Base-by-base conservation (phyloP, 2,329 filamentous ascomycete species). In the Xylaria sp. region DNA sequence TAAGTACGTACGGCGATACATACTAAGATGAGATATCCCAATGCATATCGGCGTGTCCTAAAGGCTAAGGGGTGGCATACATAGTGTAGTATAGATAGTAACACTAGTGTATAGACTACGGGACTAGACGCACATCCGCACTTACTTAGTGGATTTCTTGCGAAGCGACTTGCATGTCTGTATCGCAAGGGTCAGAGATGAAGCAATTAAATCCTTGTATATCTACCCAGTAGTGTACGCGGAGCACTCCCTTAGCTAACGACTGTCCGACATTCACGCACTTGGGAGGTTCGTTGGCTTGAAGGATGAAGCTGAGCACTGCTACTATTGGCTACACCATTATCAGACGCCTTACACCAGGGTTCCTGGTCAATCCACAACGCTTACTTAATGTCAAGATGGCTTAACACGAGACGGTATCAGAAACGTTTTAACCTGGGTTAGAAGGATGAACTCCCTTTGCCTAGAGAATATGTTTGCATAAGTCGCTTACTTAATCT, bases 31-130 rank as follows among this genome's bases (percentile, higher is more conserved):
- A 63, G 65, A 66, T 69, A 68, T 52, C 1, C 15, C 39, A 31
- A 67, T 58, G 65, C 65, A 64, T 34, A 39, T 67, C 68, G 68
- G 68, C 64, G 61, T 67, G 50, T 65, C 68, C 68, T 70, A 25
- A 34, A 25, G 28, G 51, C 68, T 68, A 25, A 34, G 39, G 28
- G 51, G 41, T 51, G n/a, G 23, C 51, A 31, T 60, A 37, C 46
- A 18, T 57, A n/a, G 31, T 20, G n/a, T 56, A 25, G 50, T 44
- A 58, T 58, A 58, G 56, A 58, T 58, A 58, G 56, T 48, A 58
- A 58, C 56, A 48, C 56, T 58, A 58, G 55, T 28, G 58, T 34
- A 60, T 46, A 37, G 46, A 12, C 46, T 44, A 48, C n/a, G 25
- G 18, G 18, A 34, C 48, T 54, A 44, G 59, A 4, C 46, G 63